Conservation (phyloP, 176 grass and related monocot genomes). For the Miscanthus lutarioriparius region DNA sequence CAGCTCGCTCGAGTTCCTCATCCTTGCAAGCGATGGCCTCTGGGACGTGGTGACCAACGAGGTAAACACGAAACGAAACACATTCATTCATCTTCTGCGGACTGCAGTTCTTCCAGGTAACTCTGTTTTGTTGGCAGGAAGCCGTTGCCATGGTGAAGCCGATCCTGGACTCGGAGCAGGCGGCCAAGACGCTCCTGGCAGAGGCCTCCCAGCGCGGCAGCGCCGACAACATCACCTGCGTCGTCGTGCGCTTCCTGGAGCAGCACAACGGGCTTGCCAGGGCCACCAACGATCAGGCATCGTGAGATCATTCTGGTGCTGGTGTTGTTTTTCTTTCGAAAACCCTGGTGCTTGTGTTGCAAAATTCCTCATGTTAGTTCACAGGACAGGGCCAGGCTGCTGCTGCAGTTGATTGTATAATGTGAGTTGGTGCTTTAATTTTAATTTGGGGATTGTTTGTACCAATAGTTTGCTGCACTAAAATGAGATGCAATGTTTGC, state of each 20-base stretch:
- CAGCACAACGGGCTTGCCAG: background rate
- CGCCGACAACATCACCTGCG: conserved; percentile 75
- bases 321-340: too few species aligned
- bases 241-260: conserved; percentile 77
- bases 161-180: conserved; percentile 67
- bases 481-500: background rate
- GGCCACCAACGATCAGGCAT: background rate
- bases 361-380: background rate
- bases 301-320: background rate
- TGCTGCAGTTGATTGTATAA: background rate
- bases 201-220: conserved; percentile 72
- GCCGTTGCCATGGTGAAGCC: conserved; percentile 79
- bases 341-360: background rate
- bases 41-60: conserved; percentile 92
- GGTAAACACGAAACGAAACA: conserved; percentile 18
- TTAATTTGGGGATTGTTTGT: background rate
- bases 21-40: conserved; percentile 85
- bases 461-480: background rate
- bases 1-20: conserved; percentile 83
- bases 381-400: background rate
- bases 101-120: background rate
- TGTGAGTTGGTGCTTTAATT: background rate
- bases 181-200: conserved; percentile 66
- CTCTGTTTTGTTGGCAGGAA: conserved; percentile 37
- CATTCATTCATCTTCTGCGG: background rate